Percentiles rank a stretch among this genome's conserved stretches.
Evolutionary conservation across 1,284 basidiomycete species (phyloP).

Genomic region (Ustilago trichophora): DNA sequence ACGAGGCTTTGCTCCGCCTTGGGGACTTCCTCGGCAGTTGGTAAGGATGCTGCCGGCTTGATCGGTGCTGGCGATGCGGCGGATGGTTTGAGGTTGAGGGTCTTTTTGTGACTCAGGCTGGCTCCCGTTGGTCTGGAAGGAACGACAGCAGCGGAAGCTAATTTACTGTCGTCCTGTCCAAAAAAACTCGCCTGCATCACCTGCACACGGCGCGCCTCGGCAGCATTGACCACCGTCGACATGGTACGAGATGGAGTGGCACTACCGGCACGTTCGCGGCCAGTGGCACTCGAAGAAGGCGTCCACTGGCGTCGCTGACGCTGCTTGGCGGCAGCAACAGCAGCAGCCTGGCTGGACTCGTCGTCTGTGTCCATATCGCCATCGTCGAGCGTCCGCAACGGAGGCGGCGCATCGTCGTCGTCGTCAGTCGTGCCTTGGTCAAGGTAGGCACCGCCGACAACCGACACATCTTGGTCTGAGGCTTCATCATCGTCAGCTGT

Average conservation of each 20-base stretch:
- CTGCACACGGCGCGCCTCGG: conserved; percentile 60
- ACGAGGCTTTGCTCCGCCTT: conserved; percentile 8
- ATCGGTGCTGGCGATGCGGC: conserved; percentile 1
- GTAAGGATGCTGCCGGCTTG: conserved; percentile 4
- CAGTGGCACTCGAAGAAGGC: conserved; percentile 25
- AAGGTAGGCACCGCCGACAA: conserved; percentile 5
- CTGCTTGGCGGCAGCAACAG: conserved; percentile 28
- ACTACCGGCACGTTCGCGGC: conserved; percentile 33
- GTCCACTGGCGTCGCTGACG: conserved; percentile 39
- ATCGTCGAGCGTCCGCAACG: conserved; percentile 37
- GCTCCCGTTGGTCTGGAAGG: conserved; percentile 39
- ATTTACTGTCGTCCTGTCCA: conserved; percentile 58
- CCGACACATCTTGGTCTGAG: conserved; percentile 17
- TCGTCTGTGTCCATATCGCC: conserved; percentile 44
- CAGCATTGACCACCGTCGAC: conserved; percentile 38
- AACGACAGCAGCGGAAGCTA: conserved; percentile 54
- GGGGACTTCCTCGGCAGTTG: conserved; percentile 5
- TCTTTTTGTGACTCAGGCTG: conserved; percentile 29
- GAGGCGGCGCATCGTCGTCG: conserved; percentile 49
- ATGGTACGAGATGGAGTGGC: conserved; percentile 43
- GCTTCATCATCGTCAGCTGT: conserved; percentile 17
- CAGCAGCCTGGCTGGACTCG: conserved; percentile 36
- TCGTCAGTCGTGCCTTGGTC: conserved; percentile 10
- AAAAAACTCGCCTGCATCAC: conserved; percentile 67
- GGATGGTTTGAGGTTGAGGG: conserved; percentile 21